These are phyloP conservation scores for Candida multigemmis DNA, from an alignment of 805 yeast genomes.

Conservation along the genomic window DNA sequence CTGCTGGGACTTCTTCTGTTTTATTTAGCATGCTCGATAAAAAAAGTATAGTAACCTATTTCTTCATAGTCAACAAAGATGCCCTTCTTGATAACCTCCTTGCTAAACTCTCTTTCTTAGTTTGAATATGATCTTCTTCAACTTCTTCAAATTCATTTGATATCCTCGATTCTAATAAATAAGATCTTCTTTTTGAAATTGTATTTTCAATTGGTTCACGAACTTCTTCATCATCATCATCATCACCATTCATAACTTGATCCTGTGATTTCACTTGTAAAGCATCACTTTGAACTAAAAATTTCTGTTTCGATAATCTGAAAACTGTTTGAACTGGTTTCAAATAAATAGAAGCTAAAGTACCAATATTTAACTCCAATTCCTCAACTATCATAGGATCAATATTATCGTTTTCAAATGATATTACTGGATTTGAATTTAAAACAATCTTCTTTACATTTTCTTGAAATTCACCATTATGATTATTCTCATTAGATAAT, in stretches of 20 bases:
- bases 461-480: slow-evolving; percentile 31
- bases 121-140: slow-evolving; percentile 3
- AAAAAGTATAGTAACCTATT: too few relatives aligned
- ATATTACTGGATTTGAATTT: slow-evolving; percentile 53
- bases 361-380: slow-evolving; percentile 71
- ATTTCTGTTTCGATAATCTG: slow-evolving; percentile 47
- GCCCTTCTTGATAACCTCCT: slow-evolving; percentile 26
- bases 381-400: slow-evolving; percentile 71
- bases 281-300: slow-evolving; percentile 39
- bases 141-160: slow-evolving; percentile 8
- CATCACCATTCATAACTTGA: slow-evolving; percentile 1
- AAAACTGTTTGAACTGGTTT: slow-evolving; percentile 80
- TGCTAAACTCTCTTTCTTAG: slow-evolving; percentile 17
- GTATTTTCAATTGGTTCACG: slow-evolving; percentile 5
- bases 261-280: slow-evolving; percentile 14
- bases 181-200: slow-evolving; percentile 7
- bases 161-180: slow-evolving; percentile 12
- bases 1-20: too few relatives aligned
- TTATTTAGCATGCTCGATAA: too few relatives aligned
- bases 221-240: slow-evolving; percentile 4
- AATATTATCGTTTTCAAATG: slow-evolving; percentile 57
- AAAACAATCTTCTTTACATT: slow-evolving; percentile 43
- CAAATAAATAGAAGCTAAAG: slow-evolving; percentile 74
- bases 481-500: slow-evolving; percentile 36
- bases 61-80: slow-evolving; percentile 15